Evolutionary conservation across 352 stramenopile genomes (phyloP), one percentile per base, ranked within the genome.

Genomic region (Phytophthora sansomeana): DNA sequence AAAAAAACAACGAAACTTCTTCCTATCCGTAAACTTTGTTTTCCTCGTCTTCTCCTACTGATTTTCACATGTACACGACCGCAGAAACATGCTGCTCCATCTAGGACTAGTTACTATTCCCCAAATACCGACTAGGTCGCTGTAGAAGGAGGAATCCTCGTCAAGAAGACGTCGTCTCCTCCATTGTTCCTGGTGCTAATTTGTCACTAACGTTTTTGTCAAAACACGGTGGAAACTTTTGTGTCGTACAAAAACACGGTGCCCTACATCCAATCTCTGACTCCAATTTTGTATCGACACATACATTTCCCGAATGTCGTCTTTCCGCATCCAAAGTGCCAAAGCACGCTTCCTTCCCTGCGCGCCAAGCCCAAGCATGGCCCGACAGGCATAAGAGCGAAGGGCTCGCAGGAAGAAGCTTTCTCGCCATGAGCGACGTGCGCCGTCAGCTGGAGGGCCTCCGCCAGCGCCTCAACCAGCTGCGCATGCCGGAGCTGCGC

Each of bases 401-500:
- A 70, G 53, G 29, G 47, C 60, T 39, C 1, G 42, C 28, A 29
- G 46, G 47, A 61, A 65, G 48, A 69, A 74, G 46, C 36, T 47
- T 33, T 57, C 5, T 9, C 13, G 57, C 3, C 39, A 81, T 81
- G 73, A 72, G 54, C 19, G 69, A 69, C 56, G 43, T 58, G 16
- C 71, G 53, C 26, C 46, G 46, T 35, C 75, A 79, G 33, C 60
- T 89, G 59, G 76, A 58, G 32, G 51, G 72, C 64, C 73, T 93
- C 33, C 85, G 83, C 52, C 11, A 60, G 21, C 75, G 77, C 41
- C 79, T 92, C 38, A 77, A 79, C 53, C 57, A 69, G 62, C 71
- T 94, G 58, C 86, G 83, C 33, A 79, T 95, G 55, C 83, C 82
- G 21, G 85, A 95, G 69, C 76, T 95, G 66, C 84, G 87, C 67